phyloP scores from a whole-genome alignment of 805 yeast genomes.

The Pichia gijzeniarum region DNA sequence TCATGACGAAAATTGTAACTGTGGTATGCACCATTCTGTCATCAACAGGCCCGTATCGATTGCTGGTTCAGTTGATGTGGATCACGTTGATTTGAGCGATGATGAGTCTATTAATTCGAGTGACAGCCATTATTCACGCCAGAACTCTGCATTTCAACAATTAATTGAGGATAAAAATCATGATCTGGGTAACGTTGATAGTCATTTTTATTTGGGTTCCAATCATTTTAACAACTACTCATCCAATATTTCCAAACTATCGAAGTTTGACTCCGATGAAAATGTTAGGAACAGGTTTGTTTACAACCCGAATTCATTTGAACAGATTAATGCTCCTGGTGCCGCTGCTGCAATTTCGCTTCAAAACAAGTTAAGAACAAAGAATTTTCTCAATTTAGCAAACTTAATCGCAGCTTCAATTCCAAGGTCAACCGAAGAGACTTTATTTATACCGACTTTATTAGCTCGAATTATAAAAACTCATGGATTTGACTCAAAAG shows the following conservation, averaged over 20 bases:
- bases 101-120: constrained; percentile 28
- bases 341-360: constrained; percentile 62
- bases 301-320: constrained; percentile 36
- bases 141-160: constrained; percentile 15
- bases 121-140: constrained; percentile 3
- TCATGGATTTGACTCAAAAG: constrained; percentile 65
- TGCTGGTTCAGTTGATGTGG: constrained; percentile 52
- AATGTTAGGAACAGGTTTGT: constrained; percentile 13
- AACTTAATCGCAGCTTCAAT: constrained; percentile 62
- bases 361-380: constrained; percentile 38
- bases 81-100: constrained; percentile 42
- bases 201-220: too few species aligned
- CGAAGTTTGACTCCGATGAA: neutral
- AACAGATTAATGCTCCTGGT: constrained; percentile 69
- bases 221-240: too few species aligned
- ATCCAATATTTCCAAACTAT: too few species aligned
- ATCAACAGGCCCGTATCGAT: constrained; percentile 62
- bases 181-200: neutral
- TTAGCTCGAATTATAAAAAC: constrained; percentile 62
- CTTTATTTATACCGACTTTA: constrained; percentile 65
- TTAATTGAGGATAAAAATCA: constrained; percentile 11
- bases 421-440: constrained; percentile 75
- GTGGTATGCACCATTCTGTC: constrained; percentile 46
- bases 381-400: constrained; percentile 41
- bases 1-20: constrained; percentile 51